A percentile compares a stretch with the other conserved stretches of the same genome.
These are phyloP conservation scores for Bocquillonia castaneifolia DNA, from an alignment of 441 rosid genomes.

Conservation along the genomic window DNA sequence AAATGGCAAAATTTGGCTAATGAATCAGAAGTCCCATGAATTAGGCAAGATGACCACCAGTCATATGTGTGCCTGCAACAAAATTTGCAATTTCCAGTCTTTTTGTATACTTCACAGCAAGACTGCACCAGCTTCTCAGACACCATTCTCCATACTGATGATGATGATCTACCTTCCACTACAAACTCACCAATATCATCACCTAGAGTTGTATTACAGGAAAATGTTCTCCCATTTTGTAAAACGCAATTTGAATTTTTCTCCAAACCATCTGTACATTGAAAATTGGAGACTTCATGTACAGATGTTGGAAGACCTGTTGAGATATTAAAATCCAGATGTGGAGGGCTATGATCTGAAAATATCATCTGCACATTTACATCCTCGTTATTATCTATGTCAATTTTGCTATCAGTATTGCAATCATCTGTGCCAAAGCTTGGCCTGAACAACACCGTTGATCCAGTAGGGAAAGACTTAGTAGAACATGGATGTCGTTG, in stretches of 20 bases:
- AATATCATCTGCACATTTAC: constrained; percentile 36
- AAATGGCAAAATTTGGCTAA: constrained; percentile 39
- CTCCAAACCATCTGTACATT: constrained; percentile 13
- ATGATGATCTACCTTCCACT: constrained; percentile 44
- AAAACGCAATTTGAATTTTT: constrained; percentile 17
- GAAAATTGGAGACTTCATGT: constrained; percentile 21
- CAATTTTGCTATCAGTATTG: constrained; percentile 13
- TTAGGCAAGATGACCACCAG: constrained; percentile 27
- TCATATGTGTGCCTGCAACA: constrained; percentile 40
- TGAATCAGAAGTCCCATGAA: constrained; percentile 22
- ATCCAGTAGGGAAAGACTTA: constrained; percentile 36
- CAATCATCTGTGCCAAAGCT: constrained; percentile 8
- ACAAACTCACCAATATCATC: constrained; percentile 51
- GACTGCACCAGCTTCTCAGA: constrained; percentile 38
- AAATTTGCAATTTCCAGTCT: constrained; percentile 31
- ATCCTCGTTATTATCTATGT: constrained; percentile 28
- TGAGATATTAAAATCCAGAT: constrained; percentile 26
- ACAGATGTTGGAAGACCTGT: constrained; percentile 18
- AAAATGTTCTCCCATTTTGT: constrained; percentile 16
- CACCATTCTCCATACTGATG: constrained; percentile 49
- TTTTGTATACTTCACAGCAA: constrained; percentile 27
- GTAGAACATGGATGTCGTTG: constrained; percentile 44
- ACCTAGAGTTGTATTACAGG: constrained; percentile 13
- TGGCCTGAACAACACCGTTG: constrained; percentile 32
- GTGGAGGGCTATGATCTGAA: constrained; percentile 35